Evolutionary conservation across 192 early-diverging fungal species (phyloP).

Genomic region (Obelidium mucronatum): DNA sequence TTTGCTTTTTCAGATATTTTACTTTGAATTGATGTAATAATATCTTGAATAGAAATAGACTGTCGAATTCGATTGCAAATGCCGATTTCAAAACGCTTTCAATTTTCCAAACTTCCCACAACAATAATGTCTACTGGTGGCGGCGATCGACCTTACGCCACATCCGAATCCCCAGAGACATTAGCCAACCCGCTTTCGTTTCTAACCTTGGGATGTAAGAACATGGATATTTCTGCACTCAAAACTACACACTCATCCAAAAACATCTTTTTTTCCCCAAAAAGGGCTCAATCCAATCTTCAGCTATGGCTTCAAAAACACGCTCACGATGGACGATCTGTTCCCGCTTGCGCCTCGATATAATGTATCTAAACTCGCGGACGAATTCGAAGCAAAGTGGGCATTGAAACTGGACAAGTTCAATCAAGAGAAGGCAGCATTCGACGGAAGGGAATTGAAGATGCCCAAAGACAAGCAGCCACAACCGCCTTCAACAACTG

Average conservation of each 20-base stretch:
- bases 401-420: neutral
- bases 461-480: constrained; percentile 25
- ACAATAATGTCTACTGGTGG: no score
- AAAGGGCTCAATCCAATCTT: constrained; percentile 67
- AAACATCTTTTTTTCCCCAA: neutral
- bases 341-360: constrained; percentile 51
- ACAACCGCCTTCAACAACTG: constrained; percentile 21
- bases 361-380: constrained; percentile 37
- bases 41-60: no score
- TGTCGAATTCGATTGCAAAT: no score
- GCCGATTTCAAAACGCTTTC: no score
- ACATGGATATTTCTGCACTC: neutral
- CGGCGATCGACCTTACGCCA: no score
- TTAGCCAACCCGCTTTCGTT: constrained; percentile 4
- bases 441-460: neutral
- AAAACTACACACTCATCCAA: neutral
- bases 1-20: no score
- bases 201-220: constrained; percentile 17
- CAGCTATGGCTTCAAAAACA: constrained; percentile 56
- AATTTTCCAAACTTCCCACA: no score
- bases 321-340: constrained; percentile 67
- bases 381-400: constrained; percentile 48
- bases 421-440: neutral
- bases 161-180: constrained; percentile 7
- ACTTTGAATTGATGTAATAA: no score